A percentile compares a stretch with the other conserved stretches of the same genome.
These are phyloP conservation scores for Chromera velia DNA, from an alignment of 73 alveolate species.

Conservation along the genomic window DNA sequence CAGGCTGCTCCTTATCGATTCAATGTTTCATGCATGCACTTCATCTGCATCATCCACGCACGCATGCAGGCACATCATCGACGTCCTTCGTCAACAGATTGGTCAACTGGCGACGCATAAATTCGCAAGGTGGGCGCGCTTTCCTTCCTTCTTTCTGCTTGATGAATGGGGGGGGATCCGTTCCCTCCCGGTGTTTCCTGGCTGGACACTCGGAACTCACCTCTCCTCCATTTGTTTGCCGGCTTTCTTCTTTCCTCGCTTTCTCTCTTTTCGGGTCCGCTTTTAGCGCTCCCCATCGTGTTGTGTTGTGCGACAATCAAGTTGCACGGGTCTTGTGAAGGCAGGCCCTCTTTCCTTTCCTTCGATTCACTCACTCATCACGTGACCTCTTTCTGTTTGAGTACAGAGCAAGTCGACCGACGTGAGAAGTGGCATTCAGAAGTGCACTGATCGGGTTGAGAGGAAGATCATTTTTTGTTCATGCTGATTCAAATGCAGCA, in stretches of 20 bases:
- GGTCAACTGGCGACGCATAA: constrained; percentile 56
- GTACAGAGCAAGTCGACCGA: not conserved
- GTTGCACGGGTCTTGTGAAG: not conserved
- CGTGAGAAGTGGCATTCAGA: not conserved
- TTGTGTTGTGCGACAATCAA: too few species aligned
- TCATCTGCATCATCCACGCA: too few species aligned
- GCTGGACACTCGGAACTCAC: not conserved
- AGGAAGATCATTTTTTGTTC: not conserved
- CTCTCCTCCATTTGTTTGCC: not conserved
- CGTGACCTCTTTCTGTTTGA: not conserved
- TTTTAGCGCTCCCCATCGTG: too few species aligned
- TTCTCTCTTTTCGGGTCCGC: not conserved
- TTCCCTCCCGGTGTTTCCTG: too few species aligned
- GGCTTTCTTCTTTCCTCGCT: not conserved
- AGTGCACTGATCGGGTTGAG: not conserved
- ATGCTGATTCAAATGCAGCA: constrained; percentile 18
- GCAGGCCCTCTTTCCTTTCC: not conserved
- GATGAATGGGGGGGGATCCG: too few species aligned
- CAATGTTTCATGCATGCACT: too few species aligned
- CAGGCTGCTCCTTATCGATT: too few species aligned
- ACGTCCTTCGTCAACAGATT: constrained; percentile 52
- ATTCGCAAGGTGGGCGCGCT: constrained; percentile 59
- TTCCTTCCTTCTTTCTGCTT: too few species aligned
- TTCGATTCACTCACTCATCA: not conserved
- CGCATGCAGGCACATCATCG: constrained; percentile 19